A percentile compares a stretch with the other conserved stretches of the same genome.
Conservation (phyloP, 768 basidiomycete genomes). For the Lactarius psammicola region DNA sequence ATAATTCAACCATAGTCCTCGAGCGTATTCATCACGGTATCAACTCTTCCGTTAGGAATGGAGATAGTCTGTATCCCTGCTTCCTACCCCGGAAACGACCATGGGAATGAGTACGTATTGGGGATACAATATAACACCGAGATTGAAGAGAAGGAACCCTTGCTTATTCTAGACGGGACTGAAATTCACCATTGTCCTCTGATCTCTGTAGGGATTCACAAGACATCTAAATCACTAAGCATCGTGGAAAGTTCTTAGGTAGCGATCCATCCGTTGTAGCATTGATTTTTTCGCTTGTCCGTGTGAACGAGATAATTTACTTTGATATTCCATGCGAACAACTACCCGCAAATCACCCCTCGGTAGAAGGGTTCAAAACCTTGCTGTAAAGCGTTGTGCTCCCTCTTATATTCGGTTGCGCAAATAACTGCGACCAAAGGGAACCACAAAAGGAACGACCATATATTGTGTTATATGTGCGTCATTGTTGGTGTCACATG, state of each 20-base stretch:
- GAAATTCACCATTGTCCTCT: slow-evolving; percentile 2
- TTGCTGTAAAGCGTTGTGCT: neutral
- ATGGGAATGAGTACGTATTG: neutral
- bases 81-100: neutral
- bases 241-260: slow-evolving; percentile 1
- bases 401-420: neutral
- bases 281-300: slow-evolving; percentile 55
- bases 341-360: neutral
- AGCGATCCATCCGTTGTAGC: slow-evolving; percentile 35
- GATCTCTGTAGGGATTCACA: neutral
- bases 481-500: neutral
- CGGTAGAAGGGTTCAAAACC: neutral
- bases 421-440: neutral
- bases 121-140: slow-evolving; percentile 1
- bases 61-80: slow-evolving; percentile 20
- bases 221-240: neutral
- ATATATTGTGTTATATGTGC: neutral
- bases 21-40: neutral
- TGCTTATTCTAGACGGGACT: neutral
- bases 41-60: slow-evolving; percentile 2
- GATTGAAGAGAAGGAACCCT: slow-evolving; percentile 1
- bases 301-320: slow-evolving; percentile 50
- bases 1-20: neutral
- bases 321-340: neutral
- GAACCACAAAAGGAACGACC: neutral